Evolutionary conservation across 2,329 filamentous ascomycete species (phyloP), one percentile per base, ranked within the genome.

Genomic region (Pseudocercospora crystallina): DNA sequence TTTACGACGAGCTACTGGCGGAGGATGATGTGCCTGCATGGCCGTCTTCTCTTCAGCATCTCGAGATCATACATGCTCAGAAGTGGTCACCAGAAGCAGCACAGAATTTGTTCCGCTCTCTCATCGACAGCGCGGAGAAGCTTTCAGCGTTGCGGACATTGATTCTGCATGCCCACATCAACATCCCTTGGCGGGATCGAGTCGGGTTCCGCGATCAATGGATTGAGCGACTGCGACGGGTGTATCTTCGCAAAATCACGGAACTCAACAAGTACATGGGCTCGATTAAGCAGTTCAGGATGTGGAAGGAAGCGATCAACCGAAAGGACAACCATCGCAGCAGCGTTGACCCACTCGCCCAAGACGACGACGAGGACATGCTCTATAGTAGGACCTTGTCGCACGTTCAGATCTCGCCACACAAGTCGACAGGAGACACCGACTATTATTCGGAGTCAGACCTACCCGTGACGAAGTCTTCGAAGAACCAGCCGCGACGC

Each of bases 131-230:
- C 43, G 89, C 90, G 0, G 73, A 78, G 1, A 70, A 79, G 2
- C 69, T 97, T 15, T 81, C 78, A 0, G 73, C 83, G 51, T 78
- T 97, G 17, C 84, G 90, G 8, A 76, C 79, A 37, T 73, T 96
- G 9, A 78, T 81, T 1, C 80, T 96, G 58, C 88, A 86, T 62
- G 85, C 86, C 1, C 92, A 90, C 69, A 76, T 96, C 41, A 83
- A 91, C 63, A 84, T 87, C 20, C 76, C 77, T 9, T 96, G 90
- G 89, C 85, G 90, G 54, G 83, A 90, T 64, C 83, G 92, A 36
- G 87, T 87, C 13, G 79, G 80, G n/a, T 85, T 96, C 63, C 82
- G 91, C 34, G 83, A 86, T 58, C 81, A 82, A 57, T 95, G 90
- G 89, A 84, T 84, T 43, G 76, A 80, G n/a, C 84, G 78, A 56